A percentile compares a stretch with the other conserved stretches of the same genome.
Evolutionary conservation across 1,139 yeast species (phyloP).

Genomic region (Pneumocystis carinii): DNA sequence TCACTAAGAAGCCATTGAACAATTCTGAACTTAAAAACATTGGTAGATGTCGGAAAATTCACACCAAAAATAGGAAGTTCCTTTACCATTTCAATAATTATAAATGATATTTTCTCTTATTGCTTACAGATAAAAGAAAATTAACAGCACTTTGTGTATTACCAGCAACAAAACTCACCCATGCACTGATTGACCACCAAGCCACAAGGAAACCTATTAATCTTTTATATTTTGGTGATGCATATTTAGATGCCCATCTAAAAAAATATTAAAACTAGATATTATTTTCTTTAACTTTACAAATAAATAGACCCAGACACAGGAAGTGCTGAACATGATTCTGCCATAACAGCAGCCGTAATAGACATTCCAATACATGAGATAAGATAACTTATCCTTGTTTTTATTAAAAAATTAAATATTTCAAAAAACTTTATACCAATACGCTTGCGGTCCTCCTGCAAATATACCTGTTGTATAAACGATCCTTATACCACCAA

Average conservation of each 20-base stretch:
- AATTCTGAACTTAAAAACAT: slow-evolving; percentile 18
- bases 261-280: background rate
- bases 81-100: background rate
- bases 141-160: slow-evolving; percentile 18
- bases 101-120: background rate
- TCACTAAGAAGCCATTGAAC: slow-evolving; percentile 20
- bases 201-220: slow-evolving; percentile 20
- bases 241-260: slow-evolving; percentile 21
- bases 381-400: slow-evolving; percentile 15
- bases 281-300: background rate
- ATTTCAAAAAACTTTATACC: slow-evolving; percentile 6
- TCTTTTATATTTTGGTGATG: slow-evolving; percentile 18
- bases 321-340: slow-evolving; percentile 21
- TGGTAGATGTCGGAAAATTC: slow-evolving; percentile 14
- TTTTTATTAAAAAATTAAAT: background rate
- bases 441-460: slow-evolving; percentile 22
- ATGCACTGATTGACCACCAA: slow-evolving; percentile 21
- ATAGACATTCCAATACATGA: slow-evolving; percentile 17
- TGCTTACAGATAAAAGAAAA: slow-evolving; percentile 15
- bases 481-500: slow-evolving; percentile 18
- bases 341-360: slow-evolving; percentile 20
- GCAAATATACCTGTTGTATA: slow-evolving; percentile 17
- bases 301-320: slow-evolving; percentile 22
- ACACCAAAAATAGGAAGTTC: slow-evolving; percentile 18
- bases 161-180: slow-evolving; percentile 20